Evolutionary conservation across 306 rosid genomes (phyloP).

Genomic region (Vigna mungo): DNA sequence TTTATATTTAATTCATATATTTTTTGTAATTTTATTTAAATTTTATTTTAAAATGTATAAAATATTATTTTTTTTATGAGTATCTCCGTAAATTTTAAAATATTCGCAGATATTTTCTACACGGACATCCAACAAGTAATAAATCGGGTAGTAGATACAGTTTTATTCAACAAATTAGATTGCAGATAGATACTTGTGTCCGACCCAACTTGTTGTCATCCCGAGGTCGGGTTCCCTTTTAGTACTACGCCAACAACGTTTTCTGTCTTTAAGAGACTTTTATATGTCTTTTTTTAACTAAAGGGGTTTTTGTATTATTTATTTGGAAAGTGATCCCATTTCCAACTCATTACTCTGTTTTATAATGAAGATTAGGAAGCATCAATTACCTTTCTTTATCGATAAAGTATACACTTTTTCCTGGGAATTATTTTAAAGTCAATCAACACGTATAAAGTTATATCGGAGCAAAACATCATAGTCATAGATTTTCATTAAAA

Average conservation of each 20-base stretch:
- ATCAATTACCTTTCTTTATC: constrained; percentile 18
- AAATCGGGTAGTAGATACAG: too few species aligned
- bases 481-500: not conserved
- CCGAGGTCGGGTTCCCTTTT: too few species aligned
- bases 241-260: constrained; percentile 38
- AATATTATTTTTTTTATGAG: too few species aligned
- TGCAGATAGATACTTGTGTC: too few species aligned
- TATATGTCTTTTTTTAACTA: constrained; percentile 48
- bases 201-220: too few species aligned
- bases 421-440: constrained; percentile 21
- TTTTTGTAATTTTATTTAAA: too few species aligned
- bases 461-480: not conserved
- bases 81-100: too few species aligned
- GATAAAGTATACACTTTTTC: constrained; percentile 31
- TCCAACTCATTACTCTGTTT: constrained; percentile 53
- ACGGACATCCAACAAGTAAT: too few species aligned
- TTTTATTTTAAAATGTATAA: too few species aligned
- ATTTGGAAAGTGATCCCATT: constrained; percentile 55
- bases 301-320: constrained; percentile 50
- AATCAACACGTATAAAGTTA: constrained; percentile 4
- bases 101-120: too few species aligned
- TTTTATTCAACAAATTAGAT: too few species aligned
- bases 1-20: too few species aligned
- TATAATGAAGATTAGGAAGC: constrained; percentile 56
- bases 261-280: constrained; percentile 30